phyloP scores from a whole-genome alignment of 2,329 filamentous ascomycete species.

The Colletotrichum magnum region DNA sequence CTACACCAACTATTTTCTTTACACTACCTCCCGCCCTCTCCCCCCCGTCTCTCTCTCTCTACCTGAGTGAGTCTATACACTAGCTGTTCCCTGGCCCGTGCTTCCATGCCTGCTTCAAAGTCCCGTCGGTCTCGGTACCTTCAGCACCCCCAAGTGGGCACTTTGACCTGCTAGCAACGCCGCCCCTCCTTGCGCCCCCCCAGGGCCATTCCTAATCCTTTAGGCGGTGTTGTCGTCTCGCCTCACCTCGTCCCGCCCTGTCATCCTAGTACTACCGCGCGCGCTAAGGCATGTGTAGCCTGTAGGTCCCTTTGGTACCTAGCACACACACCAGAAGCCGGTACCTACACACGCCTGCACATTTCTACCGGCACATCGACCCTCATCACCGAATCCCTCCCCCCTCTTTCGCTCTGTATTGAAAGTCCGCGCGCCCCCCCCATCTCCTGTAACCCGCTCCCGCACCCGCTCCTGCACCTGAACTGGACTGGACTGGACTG shows the following conservation, averaged over 20 bases:
- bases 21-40: too few species aligned
- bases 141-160: background rate
- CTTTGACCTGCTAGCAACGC: slow-evolving; percentile 7
- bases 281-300: background rate
- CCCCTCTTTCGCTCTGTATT: too few species aligned
- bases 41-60: too few species aligned
- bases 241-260: slow-evolving; percentile 12
- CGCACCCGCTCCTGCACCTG: slow-evolving; percentile 4
- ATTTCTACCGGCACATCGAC: slow-evolving; percentile 28
- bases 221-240: slow-evolving; percentile 7
- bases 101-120: too few species aligned
- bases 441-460: slow-evolving; percentile 5
- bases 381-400: slow-evolving; percentile 9
- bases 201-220: slow-evolving; percentile 13
- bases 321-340: too few species aligned
- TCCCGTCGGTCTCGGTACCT: background rate
- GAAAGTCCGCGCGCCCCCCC: slow-evolving; percentile 17
- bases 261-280: slow-evolving; percentile 17
- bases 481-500: slow-evolving; percentile 10
- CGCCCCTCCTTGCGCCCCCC: slow-evolving; percentile 21
- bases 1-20: too few species aligned
- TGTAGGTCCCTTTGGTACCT: background rate
- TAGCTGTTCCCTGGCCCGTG: too few species aligned
- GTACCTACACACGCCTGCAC: background rate
- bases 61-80: too few species aligned